phyloP scores from a whole-genome alignment of 1,139 yeast species.

The Suhomyces terraborum region DNA sequence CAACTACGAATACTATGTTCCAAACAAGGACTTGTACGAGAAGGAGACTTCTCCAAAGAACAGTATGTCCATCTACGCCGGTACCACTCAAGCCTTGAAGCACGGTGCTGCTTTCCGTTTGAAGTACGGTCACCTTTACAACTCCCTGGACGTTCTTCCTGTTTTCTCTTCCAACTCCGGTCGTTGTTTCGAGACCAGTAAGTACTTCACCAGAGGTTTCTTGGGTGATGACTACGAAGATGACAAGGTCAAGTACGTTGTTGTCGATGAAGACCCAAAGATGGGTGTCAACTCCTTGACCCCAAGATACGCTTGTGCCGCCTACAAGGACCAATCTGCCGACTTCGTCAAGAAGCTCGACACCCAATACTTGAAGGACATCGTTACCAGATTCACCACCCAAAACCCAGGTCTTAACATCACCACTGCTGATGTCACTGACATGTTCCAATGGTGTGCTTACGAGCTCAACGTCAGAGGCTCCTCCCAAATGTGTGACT shows the following conservation, averaged over 20 bases:
- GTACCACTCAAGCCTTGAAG: constrained; percentile 35
- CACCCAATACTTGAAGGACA: constrained; percentile 21
- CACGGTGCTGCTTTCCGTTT: constrained; percentile 40
- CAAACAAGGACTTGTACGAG: constrained; percentile 28
- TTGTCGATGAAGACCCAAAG: constrained; percentile 29
- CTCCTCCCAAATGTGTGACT: constrained; percentile 48
- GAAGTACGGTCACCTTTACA: constrained; percentile 32
- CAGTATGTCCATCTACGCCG: constrained; percentile 18
- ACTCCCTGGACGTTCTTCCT: constrained; percentile 25
- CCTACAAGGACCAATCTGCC: constrained; percentile 18
- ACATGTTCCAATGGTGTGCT: constrained; percentile 50
- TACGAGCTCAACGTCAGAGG: constrained; percentile 56
- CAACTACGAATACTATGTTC: constrained; percentile 37
- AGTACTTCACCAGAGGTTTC: constrained; percentile 36
- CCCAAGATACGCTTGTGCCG: constrained; percentile 29
- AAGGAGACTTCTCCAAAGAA: constrained; percentile 23
- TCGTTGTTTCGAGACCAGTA: constrained; percentile 33
- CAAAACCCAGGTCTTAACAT: constrained; percentile 30
- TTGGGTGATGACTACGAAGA: constrained; percentile 19
- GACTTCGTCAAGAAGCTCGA: constrained; percentile 18
- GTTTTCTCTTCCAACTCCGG: constrained; percentile 38
- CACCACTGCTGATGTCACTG: constrained; percentile 42
- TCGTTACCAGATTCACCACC: constrained; percentile 22
- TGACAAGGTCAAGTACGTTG: constrained; percentile 21
- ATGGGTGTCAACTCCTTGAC: constrained; percentile 36